Base-by-base conservation (phyloP, 192 early-diverging fungal genomes). In the Umbelopsis ramanniana region DNA sequence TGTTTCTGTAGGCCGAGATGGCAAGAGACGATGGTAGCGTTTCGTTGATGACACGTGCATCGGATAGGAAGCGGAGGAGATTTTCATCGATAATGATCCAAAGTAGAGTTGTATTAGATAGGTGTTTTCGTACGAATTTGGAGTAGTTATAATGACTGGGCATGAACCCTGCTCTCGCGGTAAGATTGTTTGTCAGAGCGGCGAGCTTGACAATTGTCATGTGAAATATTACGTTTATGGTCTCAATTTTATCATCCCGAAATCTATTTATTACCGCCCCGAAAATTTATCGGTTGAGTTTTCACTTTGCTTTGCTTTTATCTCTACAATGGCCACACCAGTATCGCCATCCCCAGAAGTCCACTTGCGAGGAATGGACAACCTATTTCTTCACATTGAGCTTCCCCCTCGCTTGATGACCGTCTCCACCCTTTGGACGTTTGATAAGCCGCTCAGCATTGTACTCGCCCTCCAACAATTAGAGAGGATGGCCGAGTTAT, bases 281-380 rank as follows among this genome's bases (percentile, higher is more conserved):
- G 33, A 63, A 63, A 29, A 38, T n/a, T 19, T 54, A 54, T 54
- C 26, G 1, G 6, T 3, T n/a, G 15, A 12, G 17, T 63, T 37
- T 37, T 19, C 33, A 17, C 26, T 19, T n/a, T 6, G 0, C 3
- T 63, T 63, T 29, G 29, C 29, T 29, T 29, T 29, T 29, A 1
- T 3, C 19, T 29, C 17, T 29, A 11, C 57, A 37, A 63, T 63
- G 57, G 57, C 33, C 26, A 63, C 57, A 35, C 47, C 69, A 70
- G 22, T 40, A 70, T 54, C 46, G 23, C 69, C 48, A 53, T 50
- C 69, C 7, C 69, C 47, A 50, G 37, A 46, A 40, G 21, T 21
- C 21, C 69, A 33, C 29, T 60, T 72, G n/a, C 54, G 71, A 46
- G 79, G 79, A 26, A 66, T 80, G 19, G 79, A 80, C 47, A 76